Evolutionary conservation across 371 early-diverging fungal species (phyloP).

Genomic region (Haplosporangium sp.): DNA sequence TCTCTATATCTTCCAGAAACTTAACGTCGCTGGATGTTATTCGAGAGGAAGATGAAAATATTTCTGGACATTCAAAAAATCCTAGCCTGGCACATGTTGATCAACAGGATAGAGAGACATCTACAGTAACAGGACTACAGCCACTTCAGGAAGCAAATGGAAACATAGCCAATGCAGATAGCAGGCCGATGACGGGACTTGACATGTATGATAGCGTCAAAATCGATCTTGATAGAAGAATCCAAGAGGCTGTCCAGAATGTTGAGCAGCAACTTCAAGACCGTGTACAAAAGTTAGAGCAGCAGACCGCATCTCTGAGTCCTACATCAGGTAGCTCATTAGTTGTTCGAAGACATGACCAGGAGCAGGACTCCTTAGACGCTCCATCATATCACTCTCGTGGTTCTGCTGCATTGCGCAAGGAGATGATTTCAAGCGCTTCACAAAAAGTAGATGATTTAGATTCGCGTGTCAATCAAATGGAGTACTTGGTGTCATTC

Average conservation of each 20-base stretch:
- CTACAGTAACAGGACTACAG: neutral
- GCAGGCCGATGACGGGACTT: neutral
- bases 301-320: constrained; percentile 4
- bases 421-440: constrained; percentile 29
- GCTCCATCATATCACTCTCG: constrained; percentile 3
- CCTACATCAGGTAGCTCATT: neutral
- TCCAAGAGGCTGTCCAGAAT: constrained; percentile 26
- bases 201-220: constrained; percentile 8
- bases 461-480: constrained; percentile 35
- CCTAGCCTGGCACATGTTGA: neutral
- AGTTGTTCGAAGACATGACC: neutral
- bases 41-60: constrained; percentile 29
- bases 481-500: constrained; percentile 34
- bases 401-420: constrained; percentile 12
- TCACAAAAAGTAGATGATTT: constrained; percentile 33
- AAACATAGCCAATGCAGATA: neutral
- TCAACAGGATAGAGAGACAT: constrained; percentile 2
- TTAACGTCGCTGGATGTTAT: constrained; percentile 16
- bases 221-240: constrained; percentile 16
- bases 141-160: constrained; percentile 8
- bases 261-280: constrained; percentile 27
- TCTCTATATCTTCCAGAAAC: neutral
- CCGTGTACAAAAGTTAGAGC: constrained; percentile 22
- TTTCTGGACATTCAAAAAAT: neutral
- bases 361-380: neutral